Evolutionary conservation across 306 rosid genomes (phyloP), one percentile per base, ranked within the genome.

Genomic region (Vigna mungo): DNA sequence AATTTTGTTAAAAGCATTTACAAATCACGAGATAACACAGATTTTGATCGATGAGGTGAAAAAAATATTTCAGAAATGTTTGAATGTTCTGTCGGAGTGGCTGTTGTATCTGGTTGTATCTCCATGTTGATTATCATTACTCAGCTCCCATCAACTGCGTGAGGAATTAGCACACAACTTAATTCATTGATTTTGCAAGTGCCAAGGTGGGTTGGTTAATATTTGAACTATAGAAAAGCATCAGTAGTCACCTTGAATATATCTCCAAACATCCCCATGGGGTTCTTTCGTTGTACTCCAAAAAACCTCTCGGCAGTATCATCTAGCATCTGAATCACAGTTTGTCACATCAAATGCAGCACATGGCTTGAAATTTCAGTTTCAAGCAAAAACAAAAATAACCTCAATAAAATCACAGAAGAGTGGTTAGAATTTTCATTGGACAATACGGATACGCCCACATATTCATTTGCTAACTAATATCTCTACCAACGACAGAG

Each of bases 221-320:
- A 41, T 21, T 30, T 14, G 15, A 53, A 63, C 49, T 25, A 41
- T 10, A 39, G 68, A 69, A 43, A 76, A 18, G 17, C 51, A 75
- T 15, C 17, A 20, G 27, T 25, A 71, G 62, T 37, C 66, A 92
- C 99, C 99, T 91, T 96, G 77, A 92, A 89, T 82, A 96, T 92
- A 81, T 96, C 98, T 49, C 96, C 97, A 55, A 96, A 89, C 94
- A 96, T 85, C 21, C 99, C 99, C 91, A 92, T 75, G 2, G 99
- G 97, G 78, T 89, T 92, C 84, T 85, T 91, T 64, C 97, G 87
- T 37, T 86, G 88, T 44, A 96, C 96, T 71, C 96, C 96, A 58
- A 84, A 96, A 83, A 92, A 92, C 81, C 82, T 96, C 86, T 87
- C 94, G 2, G 92, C 97, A 41, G 92, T 85, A 21, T 91, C 96